Evolutionary conservation across 2,329 filamentous ascomycete species (phyloP).

Genomic region (Colletotrichum somersetense): DNA sequence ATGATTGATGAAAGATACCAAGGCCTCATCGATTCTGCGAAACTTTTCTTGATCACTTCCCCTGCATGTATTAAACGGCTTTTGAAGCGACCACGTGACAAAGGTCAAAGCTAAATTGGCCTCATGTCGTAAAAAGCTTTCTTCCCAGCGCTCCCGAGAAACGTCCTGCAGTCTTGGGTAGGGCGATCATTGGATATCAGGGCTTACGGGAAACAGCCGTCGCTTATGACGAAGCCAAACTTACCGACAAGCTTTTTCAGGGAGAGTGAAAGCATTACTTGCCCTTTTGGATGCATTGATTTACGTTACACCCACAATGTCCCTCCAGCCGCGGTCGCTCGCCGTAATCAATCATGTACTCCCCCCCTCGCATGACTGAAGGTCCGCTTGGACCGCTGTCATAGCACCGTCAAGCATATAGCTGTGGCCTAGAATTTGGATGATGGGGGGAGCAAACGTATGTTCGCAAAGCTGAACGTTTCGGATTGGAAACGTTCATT

Average conservation of each 20-base stretch:
- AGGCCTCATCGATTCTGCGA: not conserved
- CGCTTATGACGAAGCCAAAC: not conserved
- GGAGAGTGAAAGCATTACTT: not conserved
- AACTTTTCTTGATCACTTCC: not conserved
- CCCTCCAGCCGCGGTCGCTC: not conserved
- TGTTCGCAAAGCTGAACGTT: conserved; percentile 20
- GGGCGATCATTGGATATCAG: conserved; percentile 23
- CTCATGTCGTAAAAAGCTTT: conserved; percentile 33
- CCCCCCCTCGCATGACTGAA: conserved; percentile 20
- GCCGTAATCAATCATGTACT: not conserved
- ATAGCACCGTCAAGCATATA: conserved; percentile 25
- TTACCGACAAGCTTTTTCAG: conserved; percentile 3
- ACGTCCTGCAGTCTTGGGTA: conserved; percentile 22
- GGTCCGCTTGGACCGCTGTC: conserved; percentile 31
- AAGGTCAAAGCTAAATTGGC: conserved; percentile 37
- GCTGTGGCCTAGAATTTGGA: conserved; percentile 13
- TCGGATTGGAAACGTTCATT: conserved; percentile 33
- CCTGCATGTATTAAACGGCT: conserved; percentile 4
- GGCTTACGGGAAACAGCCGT: conserved; percentile 7
- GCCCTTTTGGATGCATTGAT: conserved; percentile 2
- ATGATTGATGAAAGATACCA: not conserved
- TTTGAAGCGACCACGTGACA: conserved; percentile 29
- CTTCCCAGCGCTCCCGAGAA: conserved; percentile 1
- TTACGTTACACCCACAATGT: too few species aligned
- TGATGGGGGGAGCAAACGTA: not conserved